phyloP scores from a whole-genome alignment of 2,329 filamentous ascomycete genomes.

The Sporothrix humicola region DNA sequence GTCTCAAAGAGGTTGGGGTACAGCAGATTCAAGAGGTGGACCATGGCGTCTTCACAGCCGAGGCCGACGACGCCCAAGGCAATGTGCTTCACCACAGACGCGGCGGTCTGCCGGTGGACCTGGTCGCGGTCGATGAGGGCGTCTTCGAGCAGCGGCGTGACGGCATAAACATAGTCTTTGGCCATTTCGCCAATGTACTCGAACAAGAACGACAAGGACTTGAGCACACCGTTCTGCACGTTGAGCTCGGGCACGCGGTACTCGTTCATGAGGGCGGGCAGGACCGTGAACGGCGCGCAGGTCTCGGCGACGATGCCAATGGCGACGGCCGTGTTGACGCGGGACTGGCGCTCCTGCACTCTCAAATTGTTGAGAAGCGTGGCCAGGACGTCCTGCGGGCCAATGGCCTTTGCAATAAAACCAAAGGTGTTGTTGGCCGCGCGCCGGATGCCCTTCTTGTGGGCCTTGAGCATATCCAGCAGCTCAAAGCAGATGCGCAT shows the following conservation, averaged over 20 bases:
- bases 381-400: slow-evolving; percentile 93
- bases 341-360: slow-evolving; percentile 96
- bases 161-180: slow-evolving; percentile 98
- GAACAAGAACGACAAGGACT: slow-evolving; percentile 94
- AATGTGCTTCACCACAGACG: slow-evolving; percentile 96
- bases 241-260: slow-evolving; percentile 98
- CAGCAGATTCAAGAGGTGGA: slow-evolving; percentile 93
- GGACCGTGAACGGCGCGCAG: slow-evolving; percentile 95
- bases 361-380: slow-evolving; percentile 95
- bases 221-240: slow-evolving; percentile 97
- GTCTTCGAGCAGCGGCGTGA: slow-evolving; percentile 93
- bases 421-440: slow-evolving; percentile 99
- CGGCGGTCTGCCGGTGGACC: slow-evolving; percentile 95
- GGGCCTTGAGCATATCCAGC: slow-evolving; percentile 98
- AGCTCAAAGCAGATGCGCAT: slow-evolving; percentile 99
- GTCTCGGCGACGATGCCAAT: slow-evolving; percentile 99
- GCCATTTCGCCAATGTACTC: slow-evolving; percentile 99
- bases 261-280: slow-evolving; percentile 99
- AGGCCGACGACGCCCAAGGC: slow-evolving; percentile 96
- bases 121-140: slow-evolving; percentile 97
- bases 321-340: slow-evolving; percentile 96
- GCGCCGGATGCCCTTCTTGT: slow-evolving; percentile 98
- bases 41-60: slow-evolving; percentile 97
- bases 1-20: slow-evolving; percentile 99
- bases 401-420: slow-evolving; percentile 99